These are phyloP conservation scores for Glarea lozoyensis DNA, from an alignment of 495 filamentous ascomycete genomes.

Conservation along the genomic window DNA sequence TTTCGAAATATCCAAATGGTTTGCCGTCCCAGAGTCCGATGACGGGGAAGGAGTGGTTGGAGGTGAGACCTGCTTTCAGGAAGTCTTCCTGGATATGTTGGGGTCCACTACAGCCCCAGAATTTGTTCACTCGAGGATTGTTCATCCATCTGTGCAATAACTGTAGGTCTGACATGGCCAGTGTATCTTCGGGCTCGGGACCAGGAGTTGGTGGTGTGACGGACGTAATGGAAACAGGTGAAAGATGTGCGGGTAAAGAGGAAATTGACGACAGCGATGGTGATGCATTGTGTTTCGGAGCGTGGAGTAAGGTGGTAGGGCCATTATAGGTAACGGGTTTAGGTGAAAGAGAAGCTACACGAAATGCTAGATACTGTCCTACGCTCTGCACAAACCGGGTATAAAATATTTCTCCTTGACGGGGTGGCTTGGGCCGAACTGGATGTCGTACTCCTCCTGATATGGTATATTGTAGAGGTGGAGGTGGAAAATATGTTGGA, in stretches of 20 bases:
- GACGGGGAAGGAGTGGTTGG: constrained; percentile 73
- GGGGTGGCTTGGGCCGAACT: constrained; percentile 77
- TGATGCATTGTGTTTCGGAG: constrained; percentile 3
- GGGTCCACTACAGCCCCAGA: constrained; percentile 70
- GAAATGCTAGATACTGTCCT: constrained; percentile 79
- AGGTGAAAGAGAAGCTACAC: constrained; percentile 56
- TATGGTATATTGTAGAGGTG: constrained; percentile 70
- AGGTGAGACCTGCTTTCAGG: constrained; percentile 52
- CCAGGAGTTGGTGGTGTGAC: constrained; percentile 11
- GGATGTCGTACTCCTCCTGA: constrained; percentile 79
- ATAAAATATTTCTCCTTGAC: constrained; percentile 85
- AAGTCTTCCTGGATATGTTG: constrained; percentile 55
- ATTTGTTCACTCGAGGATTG: constrained; percentile 67
- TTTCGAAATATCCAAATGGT: constrained; percentile 95
- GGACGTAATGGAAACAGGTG: constrained; percentile 18
- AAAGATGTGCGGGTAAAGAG: constrained; percentile 22
- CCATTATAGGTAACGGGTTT: constrained; percentile 45
- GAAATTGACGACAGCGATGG: constrained; percentile 21
- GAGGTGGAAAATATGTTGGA: constrained; percentile 83
- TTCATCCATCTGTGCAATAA: constrained; percentile 86
- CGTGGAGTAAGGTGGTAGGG: constrained; percentile 26
- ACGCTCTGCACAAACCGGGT: constrained; percentile 76
- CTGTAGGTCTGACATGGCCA: constrained; percentile 55
- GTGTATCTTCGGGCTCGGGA: constrained; percentile 24
- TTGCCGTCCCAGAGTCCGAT: constrained; percentile 93